Evolutionary conservation across 2,329 filamentous ascomycete genomes (phyloP).

Genomic region (Penicillium sp.): DNA sequence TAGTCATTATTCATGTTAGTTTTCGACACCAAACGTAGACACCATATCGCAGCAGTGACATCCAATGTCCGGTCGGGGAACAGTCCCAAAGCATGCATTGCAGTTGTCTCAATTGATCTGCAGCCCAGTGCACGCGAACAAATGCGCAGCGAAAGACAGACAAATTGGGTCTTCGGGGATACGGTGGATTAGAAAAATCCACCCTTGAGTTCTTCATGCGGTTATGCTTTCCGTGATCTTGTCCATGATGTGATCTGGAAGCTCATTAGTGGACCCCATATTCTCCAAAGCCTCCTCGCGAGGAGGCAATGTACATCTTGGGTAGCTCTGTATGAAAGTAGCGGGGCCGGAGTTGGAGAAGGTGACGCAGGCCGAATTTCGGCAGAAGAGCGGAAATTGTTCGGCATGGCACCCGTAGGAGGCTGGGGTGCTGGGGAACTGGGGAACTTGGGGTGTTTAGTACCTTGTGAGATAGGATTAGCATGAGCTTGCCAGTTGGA

Average conservation of each 20-base stretch:
- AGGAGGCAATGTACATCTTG: background rate
- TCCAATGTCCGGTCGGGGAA: background rate
- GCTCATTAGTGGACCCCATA: slow-evolving; percentile 6
- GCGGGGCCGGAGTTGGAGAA: slow-evolving; percentile 19
- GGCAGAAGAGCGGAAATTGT: slow-evolving; percentile 11
- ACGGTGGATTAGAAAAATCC: background rate
- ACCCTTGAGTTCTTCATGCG: background rate
- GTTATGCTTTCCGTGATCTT: background rate
- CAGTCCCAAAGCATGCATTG: background rate
- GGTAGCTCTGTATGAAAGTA: background rate
- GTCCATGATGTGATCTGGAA: background rate
- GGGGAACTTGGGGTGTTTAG: background rate
- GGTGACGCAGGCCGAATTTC: slow-evolving; percentile 11
- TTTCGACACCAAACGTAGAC: background rate
- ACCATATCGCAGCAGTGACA: background rate
- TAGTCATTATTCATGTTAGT: background rate
- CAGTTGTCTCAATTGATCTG: background rate
- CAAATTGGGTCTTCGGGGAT: background rate
- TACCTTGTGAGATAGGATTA: background rate
- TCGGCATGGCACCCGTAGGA: slow-evolving; percentile 3
- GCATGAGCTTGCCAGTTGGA: background rate
- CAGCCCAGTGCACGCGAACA: too few species aligned
- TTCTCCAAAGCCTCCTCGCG: slow-evolving; percentile 19
- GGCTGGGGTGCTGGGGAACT: too few species aligned
- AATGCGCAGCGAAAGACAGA: background rate